Percentiles rank a stretch among this genome's conserved stretches.
These are phyloP conservation scores for Hypsizygus marmoreus DNA, from an alignment of 768 basidiomycete genomes.

Conservation along the genomic window DNA sequence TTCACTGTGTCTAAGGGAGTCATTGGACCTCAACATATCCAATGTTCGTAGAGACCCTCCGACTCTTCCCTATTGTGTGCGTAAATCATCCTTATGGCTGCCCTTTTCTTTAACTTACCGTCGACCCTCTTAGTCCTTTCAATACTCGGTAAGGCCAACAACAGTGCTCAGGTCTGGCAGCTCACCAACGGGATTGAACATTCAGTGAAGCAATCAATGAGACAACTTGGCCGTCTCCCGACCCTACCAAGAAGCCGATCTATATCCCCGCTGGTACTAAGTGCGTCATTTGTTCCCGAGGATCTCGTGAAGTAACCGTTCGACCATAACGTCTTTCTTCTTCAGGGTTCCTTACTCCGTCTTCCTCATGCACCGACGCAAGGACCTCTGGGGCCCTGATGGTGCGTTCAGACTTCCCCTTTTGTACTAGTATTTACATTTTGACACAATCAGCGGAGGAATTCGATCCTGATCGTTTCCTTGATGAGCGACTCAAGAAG, in stretches of 20 bases:
- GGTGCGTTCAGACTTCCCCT: slow-evolving; percentile 35
- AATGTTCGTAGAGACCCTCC: slow-evolving; percentile 45
- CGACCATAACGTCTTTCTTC: no score
- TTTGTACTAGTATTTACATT: neutral
- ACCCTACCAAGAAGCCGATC: slow-evolving; percentile 47
- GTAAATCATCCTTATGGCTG: slow-evolving; percentile 7
- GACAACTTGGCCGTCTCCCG: slow-evolving; percentile 48
- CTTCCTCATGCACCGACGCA: slow-evolving; percentile 65
- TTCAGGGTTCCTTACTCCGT: slow-evolving; percentile 53
- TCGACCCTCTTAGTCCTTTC: slow-evolving; percentile 39
- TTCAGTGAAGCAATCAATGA: slow-evolving; percentile 49
- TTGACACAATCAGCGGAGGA: slow-evolving; percentile 45
- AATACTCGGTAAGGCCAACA: slow-evolving; percentile 40
- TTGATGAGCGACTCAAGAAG: slow-evolving; percentile 62
- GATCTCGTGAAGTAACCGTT: no score
- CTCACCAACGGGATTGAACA: neutral
- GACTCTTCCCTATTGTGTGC: slow-evolving; percentile 58
- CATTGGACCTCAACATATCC: neutral
- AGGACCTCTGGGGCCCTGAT: slow-evolving; percentile 73
- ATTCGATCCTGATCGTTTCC: slow-evolving; percentile 74
- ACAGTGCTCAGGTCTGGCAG: neutral
- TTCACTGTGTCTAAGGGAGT: neutral
- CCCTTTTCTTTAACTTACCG: neutral
- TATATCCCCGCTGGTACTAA: slow-evolving; percentile 55
- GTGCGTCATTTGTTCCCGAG: no score